Evolutionary conservation across 441 rosid species (phyloP).

Genomic region (Erodium moschatum): DNA sequence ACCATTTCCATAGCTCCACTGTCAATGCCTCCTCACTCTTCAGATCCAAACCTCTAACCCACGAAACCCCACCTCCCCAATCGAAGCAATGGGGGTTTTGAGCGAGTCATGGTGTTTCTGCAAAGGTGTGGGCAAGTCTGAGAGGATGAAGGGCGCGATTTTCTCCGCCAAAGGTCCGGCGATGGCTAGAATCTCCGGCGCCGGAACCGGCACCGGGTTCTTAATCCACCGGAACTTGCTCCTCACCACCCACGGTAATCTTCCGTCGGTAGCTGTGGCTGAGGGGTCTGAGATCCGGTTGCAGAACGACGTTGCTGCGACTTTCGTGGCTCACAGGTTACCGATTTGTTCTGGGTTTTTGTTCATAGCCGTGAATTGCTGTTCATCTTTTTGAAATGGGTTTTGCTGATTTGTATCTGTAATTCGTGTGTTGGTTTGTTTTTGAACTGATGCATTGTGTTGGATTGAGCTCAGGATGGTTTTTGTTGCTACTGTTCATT

Average conservation of each 20-base stretch:
- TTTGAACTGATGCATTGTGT: no score
- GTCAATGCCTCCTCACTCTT: no score
- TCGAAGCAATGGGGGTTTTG: slow-evolving; percentile 49
- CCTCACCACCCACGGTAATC: slow-evolving; percentile 70
- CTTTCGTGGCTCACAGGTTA: slow-evolving; percentile 77
- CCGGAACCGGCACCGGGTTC: slow-evolving; percentile 57
- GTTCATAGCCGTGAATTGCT: no score
- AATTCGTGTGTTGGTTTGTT: no score
- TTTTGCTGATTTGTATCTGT: no score
- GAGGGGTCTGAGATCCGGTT: slow-evolving; percentile 75
- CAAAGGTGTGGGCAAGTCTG: slow-evolving; percentile 75
- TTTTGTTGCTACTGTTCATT: no score
- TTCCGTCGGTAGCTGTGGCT: slow-evolving; percentile 71
- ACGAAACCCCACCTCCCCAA: no score
- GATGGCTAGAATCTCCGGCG: slow-evolving; percentile 48
- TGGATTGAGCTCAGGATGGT: no score
- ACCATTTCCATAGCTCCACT: no score
- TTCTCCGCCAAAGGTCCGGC: slow-evolving; percentile 65
- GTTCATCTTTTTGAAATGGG: no score
- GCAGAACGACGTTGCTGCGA: slow-evolving; percentile 60
- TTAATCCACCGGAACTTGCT: slow-evolving; percentile 86
- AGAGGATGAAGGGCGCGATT: slow-evolving; percentile 73
- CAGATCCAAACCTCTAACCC: no score
- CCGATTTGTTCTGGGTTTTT: neutral
- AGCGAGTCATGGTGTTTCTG: slow-evolving; percentile 88